Conservation (phyloP, 495 filamentous ascomycete genomes). For the Tuber calosporum region DNA sequence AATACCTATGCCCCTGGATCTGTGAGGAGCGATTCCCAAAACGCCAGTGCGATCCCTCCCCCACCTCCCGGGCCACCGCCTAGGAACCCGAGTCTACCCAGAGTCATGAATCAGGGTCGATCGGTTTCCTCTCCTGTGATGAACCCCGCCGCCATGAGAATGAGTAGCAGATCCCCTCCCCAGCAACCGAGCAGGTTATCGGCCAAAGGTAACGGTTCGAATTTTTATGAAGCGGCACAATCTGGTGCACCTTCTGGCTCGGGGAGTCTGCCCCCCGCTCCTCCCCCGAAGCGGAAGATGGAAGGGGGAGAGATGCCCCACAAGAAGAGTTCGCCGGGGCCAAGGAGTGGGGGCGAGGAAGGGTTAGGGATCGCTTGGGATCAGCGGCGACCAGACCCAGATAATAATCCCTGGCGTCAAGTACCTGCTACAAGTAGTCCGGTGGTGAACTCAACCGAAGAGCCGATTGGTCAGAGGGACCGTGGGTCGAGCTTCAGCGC, state of each 20-base stretch:
- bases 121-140: conserved; percentile 27
- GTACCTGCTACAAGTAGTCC: conserved; percentile 8
- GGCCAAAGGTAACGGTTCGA: conserved; percentile 7
- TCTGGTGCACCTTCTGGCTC: conserved; percentile 5
- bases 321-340: conserved; percentile 29
- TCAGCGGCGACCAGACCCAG: conserved; percentile 9
- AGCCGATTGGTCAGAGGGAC: conserved; percentile 13
- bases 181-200: conserved; percentile 14
- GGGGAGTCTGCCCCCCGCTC: conserved; percentile 16
- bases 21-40: conserved; percentile 23
- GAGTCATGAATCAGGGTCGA: conserved; percentile 15
- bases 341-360: conserved; percentile 25
- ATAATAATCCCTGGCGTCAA: conserved; percentile 38
- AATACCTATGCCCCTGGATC: conserved; percentile 20
- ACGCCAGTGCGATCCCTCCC: conserved; percentile 25
- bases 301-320: conserved; percentile 34
- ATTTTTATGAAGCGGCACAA: neutral
- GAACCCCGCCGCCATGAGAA: conserved; percentile 8
- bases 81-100: conserved; percentile 26
- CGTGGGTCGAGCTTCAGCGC: conserved; percentile 10
- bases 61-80: conserved; percentile 29
- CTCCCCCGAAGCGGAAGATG: conserved; percentile 40
- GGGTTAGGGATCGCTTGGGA: conserved; percentile 16
- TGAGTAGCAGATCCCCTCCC: conserved; percentile 29
- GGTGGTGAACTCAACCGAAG: conserved; percentile 7